phyloP scores from a whole-genome alignment of 352 stramenopile species.

The Phytophthora sansomeana region DNA sequence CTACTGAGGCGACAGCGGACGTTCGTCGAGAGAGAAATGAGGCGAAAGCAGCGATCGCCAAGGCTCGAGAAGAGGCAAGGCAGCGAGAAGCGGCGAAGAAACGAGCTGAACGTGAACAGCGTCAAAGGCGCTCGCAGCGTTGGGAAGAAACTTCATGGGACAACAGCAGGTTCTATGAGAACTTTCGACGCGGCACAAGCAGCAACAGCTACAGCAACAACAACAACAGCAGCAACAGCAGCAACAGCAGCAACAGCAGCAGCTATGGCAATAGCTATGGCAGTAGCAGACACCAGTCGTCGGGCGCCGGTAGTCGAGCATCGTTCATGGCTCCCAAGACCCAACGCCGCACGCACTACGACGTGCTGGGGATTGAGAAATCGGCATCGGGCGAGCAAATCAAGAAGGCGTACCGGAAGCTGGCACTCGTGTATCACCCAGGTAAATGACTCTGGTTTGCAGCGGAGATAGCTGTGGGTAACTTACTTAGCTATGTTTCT shows the following conservation, averaged over 20 bases:
- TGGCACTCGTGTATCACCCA: constrained; percentile 89
- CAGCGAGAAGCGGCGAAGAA: constrained; percentile 51
- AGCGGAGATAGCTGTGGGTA: not conserved
- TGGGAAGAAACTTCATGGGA: constrained; percentile 58
- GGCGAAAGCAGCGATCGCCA: constrained; percentile 58
- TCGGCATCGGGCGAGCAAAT: constrained; percentile 72
- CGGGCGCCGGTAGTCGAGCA: constrained; percentile 21
- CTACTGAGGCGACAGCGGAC: constrained; percentile 30
- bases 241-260: constrained; percentile 2
- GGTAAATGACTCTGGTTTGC: constrained; percentile 42
- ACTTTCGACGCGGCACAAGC: constrained; percentile 44
- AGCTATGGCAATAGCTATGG: constrained; percentile 12
- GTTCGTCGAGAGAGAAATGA: constrained; percentile 60
- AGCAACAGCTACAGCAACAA: constrained; percentile 9
- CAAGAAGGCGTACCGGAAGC: constrained; percentile 91
- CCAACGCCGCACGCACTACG: constrained; percentile 72
- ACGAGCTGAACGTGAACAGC: constrained; percentile 53
- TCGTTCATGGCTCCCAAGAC: constrained; percentile 49
- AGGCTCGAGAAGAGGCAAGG: constrained; percentile 45
- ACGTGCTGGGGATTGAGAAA: constrained; percentile 76
- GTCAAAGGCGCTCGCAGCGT: constrained; percentile 42
- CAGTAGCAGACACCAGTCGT: constrained; percentile 31
- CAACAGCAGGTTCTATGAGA: constrained; percentile 60
- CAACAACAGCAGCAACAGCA: constrained; percentile 10
- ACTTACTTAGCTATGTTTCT: constrained; percentile 12